A percentile compares a stretch with the other conserved stretches of the same genome.
Evolutionary conservation across 306 rosid genomes (phyloP).

Genomic region (Trifolium subterraneum): DNA sequence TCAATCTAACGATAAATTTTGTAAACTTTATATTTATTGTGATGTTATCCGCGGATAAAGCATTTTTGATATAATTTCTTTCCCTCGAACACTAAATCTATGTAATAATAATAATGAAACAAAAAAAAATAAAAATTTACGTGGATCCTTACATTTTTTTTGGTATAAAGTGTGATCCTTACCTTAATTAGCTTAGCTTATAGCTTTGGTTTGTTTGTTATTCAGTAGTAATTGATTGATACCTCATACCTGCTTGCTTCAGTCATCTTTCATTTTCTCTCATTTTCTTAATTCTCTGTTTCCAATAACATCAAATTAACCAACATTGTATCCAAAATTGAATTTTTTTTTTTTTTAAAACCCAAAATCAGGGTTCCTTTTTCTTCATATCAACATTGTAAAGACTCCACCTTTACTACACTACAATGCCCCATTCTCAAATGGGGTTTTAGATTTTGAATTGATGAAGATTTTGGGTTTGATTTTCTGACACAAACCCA

Average conservation of each 20-base stretch:
- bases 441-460: conserved; percentile 6
- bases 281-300: not conserved
- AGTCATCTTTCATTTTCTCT: not conserved
- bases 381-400: not conserved
- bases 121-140: no score
- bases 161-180: no score
- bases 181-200: not conserved
- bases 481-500: conserved; percentile 33
- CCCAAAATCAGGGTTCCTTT: conserved; percentile 48
- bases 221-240: no score
- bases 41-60: no score
- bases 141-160: not conserved
- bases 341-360: no score
- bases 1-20: no score
- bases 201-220: not conserved
- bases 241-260: not conserved
- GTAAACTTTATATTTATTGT: no score
- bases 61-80: no score
- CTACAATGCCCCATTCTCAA: not conserved
- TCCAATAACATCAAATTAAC: not conserved
- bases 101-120: no score
- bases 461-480: conserved; percentile 32
- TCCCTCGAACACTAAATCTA: no score
- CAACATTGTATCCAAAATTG: not conserved
- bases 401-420: not conserved